These are phyloP conservation scores for Ceriops tagal DNA, from an alignment of 345 rosid genomes.

Conservation along the genomic window DNA sequence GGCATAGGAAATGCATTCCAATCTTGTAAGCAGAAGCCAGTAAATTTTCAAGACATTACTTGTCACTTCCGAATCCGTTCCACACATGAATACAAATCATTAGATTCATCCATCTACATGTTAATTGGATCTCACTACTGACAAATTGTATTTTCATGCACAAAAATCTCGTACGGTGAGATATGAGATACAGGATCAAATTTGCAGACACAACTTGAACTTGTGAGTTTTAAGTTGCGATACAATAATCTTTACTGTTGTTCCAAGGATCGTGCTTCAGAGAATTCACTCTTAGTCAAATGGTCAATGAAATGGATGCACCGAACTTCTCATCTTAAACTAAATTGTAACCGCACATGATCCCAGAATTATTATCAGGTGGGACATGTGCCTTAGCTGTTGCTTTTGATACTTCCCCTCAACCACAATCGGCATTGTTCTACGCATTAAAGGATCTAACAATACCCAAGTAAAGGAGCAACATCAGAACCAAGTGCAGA, in stretches of 20 bases:
- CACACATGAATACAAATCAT: not conserved
- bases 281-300: not conserved
- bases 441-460: conserved; percentile 6
- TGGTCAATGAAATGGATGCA: not conserved
- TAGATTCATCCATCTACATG: not conserved
- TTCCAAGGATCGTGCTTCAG: not conserved
- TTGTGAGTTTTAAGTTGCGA: too few species aligned
- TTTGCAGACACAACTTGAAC: too few species aligned
- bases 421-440: not conserved
- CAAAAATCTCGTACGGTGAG: too few species aligned
- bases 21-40: too few species aligned
- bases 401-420: not conserved
- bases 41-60: not conserved
- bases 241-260: too few species aligned
- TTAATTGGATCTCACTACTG: too few species aligned
- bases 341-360: conserved; percentile 9
- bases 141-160: too few species aligned
- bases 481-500: conserved; percentile 1
- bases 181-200: too few species aligned
- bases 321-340: conserved; percentile 1
- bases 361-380: conserved; percentile 20
- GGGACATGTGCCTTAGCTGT: conserved; percentile 19
- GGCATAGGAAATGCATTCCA: too few species aligned
- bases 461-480: not conserved
- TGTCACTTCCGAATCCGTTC: not conserved